Evolutionary conservation across 768 basidiomycete species (phyloP), one percentile per base, ranked within the genome.

Genomic region (Suillus hirtellus): DNA sequence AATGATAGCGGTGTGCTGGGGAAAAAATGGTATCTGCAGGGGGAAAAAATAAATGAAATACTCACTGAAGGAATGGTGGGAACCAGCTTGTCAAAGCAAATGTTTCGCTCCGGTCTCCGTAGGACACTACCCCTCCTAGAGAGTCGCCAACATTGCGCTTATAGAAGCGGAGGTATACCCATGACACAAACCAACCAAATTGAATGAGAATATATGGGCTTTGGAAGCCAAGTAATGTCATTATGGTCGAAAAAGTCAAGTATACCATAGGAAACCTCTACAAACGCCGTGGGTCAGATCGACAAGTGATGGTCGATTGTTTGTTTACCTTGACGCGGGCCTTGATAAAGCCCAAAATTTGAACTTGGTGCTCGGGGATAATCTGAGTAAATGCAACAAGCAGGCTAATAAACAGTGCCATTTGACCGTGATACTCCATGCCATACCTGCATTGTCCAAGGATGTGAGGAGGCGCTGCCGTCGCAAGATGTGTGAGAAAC

Each of bases 151-250:
- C 78, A 70, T 90, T 91, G 74, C 90, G 89, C 79, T 99, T 99
- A 82, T 98, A 95, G 81, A 99, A 99, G 43, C 97, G 88, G 40
- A 99, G 85, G 77, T 97, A 99, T 60, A 93, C 82, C 92, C 95
- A 99, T 38, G 91, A 85, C 9, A 95, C 92, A 62, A 97, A 90
- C 95, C 96, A 99, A n/a, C 96, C 97, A 74, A 98, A 99, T 72
- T 99, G 97, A 66, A 99, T 95, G 71, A 95, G 79, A 59, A 96
- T 93, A 81, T 87, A 96, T 17, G 94, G 95, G 63, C 87, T 89
- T 73, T 95, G 95, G 78, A 89, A 89, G 24, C 94, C 95, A 52
- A 95, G 63, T 55, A 96, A 67, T 66, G 88, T 90, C 78, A 94
- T 81, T 34, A 97, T 83, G 64, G 91, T 94, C 11, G 96, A 98